Evolutionary conservation across 345 rosid genomes (phyloP).

Genomic region (Rubroshorea leprosula): DNA sequence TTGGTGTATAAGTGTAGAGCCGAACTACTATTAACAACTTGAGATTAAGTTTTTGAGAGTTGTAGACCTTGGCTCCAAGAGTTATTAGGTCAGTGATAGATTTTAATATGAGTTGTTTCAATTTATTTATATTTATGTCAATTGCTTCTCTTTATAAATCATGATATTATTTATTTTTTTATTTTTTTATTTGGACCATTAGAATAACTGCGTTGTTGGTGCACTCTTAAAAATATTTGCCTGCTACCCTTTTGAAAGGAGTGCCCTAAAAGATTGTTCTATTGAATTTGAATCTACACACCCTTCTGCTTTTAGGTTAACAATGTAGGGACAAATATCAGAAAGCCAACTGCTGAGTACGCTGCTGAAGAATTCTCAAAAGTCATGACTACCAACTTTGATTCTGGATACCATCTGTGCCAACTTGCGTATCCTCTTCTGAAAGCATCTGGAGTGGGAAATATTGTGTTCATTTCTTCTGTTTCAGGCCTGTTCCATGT

Average conservation of each 20-base stretch:
- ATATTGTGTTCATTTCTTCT: constrained; percentile 74
- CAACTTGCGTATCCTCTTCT: constrained; percentile 83
- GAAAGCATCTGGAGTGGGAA: constrained; percentile 75
- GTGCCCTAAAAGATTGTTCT: background rate
- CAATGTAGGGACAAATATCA: constrained; percentile 78
- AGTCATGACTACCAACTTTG: constrained; percentile 64
- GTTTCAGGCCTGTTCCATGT: constrained; percentile 48
- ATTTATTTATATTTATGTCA: background rate
- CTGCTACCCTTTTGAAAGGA: background rate
- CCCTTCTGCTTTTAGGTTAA: constrained; percentile 46
- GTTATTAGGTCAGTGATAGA: too few species aligned
- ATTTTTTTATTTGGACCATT: background rate
- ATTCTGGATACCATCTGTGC: constrained; percentile 69
- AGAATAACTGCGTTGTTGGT: background rate
- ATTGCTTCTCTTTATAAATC: background rate
- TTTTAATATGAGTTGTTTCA: too few species aligned
- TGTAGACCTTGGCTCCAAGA: too few species aligned
- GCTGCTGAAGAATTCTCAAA: constrained; percentile 52
- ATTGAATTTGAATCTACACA: background rate
- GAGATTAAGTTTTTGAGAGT: too few species aligned
- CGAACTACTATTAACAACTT: too few species aligned
- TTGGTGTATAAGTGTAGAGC: too few species aligned
- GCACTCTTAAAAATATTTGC: background rate
- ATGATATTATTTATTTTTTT: background rate
- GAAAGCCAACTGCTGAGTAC: constrained; percentile 76